These are phyloP conservation scores for Scutellaria minor DNA, from an alignment of 257 asterid species.

Conservation along the genomic window DNA sequence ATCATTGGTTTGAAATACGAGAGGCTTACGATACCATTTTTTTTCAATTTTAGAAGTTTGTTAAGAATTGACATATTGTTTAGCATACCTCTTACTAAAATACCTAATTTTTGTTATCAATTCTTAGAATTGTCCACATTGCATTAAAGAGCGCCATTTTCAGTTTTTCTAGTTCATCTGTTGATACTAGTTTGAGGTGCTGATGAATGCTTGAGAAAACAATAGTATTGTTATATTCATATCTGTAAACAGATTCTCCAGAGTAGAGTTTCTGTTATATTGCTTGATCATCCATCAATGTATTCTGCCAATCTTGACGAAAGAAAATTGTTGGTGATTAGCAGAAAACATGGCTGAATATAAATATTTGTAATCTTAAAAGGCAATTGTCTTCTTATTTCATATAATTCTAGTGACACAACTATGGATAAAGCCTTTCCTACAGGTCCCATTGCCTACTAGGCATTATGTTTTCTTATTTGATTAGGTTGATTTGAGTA, in stretches of 20 bases:
- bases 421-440: slow-evolving; percentile 6
- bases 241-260: background rate
- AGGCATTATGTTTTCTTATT: no score
- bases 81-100: background rate
- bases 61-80: slow-evolving; percentile 6
- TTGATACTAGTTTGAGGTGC: slow-evolving; percentile 6
- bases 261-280: slow-evolving; percentile 11
- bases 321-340: slow-evolving; percentile 1
- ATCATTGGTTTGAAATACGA: slow-evolving; percentile 10
- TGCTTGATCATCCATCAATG: slow-evolving; percentile 10
- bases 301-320: slow-evolving; percentile 5
- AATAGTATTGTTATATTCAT: background rate
- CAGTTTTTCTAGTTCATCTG: slow-evolving; percentile 17
- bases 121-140: slow-evolving; percentile 5
- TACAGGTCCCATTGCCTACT: slow-evolving; percentile 8
- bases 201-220: background rate
- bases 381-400: slow-evolving; percentile 3
- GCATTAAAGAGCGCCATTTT: background rate
- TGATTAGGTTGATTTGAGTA: no score
- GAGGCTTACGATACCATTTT: background rate
- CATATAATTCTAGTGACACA: slow-evolving; percentile 12
- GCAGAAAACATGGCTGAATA: slow-evolving; percentile 11
- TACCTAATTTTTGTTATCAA: background rate
- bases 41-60: background rate
- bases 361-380: slow-evolving; percentile 7